phyloP scores from a whole-genome alignment of 2,329 filamentous ascomycete species.

The Podosphaera aphanis region DNA sequence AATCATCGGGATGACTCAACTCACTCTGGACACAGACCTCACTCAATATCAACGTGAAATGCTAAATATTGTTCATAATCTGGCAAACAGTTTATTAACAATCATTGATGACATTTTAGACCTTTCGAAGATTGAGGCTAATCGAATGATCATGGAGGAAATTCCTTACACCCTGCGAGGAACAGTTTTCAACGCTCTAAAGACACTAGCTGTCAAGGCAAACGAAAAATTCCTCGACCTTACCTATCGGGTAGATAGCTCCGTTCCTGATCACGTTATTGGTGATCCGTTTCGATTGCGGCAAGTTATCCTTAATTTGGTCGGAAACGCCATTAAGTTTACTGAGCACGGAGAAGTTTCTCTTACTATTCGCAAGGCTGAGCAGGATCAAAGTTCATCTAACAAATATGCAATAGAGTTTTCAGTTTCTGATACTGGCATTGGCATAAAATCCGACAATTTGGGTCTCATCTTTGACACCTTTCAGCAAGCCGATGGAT shows the following conservation, averaged over 20 bases:
- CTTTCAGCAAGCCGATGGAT: slow-evolving; percentile 94
- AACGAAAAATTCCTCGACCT: slow-evolving; percentile 88
- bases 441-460: slow-evolving; percentile 88
- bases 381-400: slow-evolving; percentile 37
- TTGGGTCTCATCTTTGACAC: slow-evolving; percentile 95
- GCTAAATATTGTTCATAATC: slow-evolving; percentile 91
- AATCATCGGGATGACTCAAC: slow-evolving; percentile 54
- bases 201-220: slow-evolving; percentile 88
- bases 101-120: slow-evolving; percentile 77
- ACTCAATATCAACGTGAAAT: slow-evolving; percentile 93
- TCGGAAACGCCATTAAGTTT: slow-evolving; percentile 97
- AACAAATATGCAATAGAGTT: slow-evolving; percentile 90
- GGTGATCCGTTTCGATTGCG: slow-evolving; percentile 90
- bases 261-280: slow-evolving; percentile 82
- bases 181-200: slow-evolving; percentile 90
- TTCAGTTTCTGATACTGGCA: slow-evolving; percentile 84
- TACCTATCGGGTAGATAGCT: slow-evolving; percentile 80
- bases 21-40: slow-evolving; percentile 83
- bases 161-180: slow-evolving; percentile 88
- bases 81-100: slow-evolving; percentile 85
- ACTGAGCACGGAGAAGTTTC: slow-evolving; percentile 93
- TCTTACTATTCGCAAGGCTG: slow-evolving; percentile 60
- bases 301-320: slow-evolving; percentile 90
- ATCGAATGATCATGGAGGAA: slow-evolving; percentile 94
- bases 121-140: slow-evolving; percentile 69